phyloP scores from a whole-genome alignment of 2,329 filamentous ascomycete genomes.

The Exophiala calicioides region DNA sequence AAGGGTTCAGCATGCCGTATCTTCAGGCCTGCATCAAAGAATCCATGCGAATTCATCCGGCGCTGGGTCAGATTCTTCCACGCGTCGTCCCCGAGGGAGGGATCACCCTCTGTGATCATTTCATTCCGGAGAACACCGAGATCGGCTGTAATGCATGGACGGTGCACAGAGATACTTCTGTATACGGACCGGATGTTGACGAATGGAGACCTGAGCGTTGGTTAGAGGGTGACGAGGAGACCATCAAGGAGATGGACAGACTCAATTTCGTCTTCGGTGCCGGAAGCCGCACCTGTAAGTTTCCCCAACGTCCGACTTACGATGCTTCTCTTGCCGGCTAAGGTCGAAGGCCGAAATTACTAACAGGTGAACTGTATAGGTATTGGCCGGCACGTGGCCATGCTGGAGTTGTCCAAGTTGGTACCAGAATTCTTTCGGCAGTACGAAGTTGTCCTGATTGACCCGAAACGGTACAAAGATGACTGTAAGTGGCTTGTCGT shows the following conservation, averaged over 20 bases:
- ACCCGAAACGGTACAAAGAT: background rate
- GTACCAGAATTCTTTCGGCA: constrained; percentile 23
- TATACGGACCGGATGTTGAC: constrained; percentile 26
- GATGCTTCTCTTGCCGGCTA: no score
- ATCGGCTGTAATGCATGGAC: constrained; percentile 31
- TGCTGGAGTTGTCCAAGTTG: constrained; percentile 17
- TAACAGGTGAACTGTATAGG: no score
- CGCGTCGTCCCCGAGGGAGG: constrained; percentile 28
- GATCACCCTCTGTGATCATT: constrained; percentile 16
- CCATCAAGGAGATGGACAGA: constrained; percentile 8
- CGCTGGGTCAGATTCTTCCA: constrained; percentile 28
- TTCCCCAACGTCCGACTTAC: no score
- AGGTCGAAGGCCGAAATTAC: no score
- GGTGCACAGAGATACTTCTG: constrained; percentile 25
- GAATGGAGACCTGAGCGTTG: constrained; percentile 34
- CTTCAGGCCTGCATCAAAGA: constrained; percentile 35
- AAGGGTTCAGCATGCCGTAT: constrained; percentile 47
- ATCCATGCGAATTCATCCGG: constrained; percentile 25
- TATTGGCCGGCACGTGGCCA: constrained; percentile 22
- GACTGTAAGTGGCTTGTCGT: background rate
- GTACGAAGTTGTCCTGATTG: constrained; percentile 11
- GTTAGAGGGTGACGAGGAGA: no score
- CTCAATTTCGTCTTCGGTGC: constrained; percentile 49
- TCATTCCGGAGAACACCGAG: constrained; percentile 13
- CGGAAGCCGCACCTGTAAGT: constrained; percentile 50